Evolutionary conservation across 371 early-diverging fungal genomes (phyloP).

Genomic region (Haplosporangium sp.): DNA sequence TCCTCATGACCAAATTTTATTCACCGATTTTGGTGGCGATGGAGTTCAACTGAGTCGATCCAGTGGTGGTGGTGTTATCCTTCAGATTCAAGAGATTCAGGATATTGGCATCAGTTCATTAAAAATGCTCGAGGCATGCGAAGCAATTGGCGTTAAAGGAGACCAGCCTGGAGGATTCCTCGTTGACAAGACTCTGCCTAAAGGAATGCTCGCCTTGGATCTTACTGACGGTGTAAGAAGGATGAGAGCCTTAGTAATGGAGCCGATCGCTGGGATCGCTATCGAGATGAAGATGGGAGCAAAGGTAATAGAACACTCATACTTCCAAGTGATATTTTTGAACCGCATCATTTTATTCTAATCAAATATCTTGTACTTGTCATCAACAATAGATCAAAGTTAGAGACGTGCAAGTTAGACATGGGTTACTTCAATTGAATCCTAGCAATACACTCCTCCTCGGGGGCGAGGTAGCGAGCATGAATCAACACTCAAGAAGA

Average conservation of each 20-base stretch:
- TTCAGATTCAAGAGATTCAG: conserved; percentile 43
- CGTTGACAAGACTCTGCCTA: conserved; percentile 28
- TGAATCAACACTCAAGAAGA: conserved; percentile 47
- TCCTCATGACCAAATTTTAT: conserved; percentile 40
- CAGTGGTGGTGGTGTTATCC: conserved; percentile 32
- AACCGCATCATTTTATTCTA: too few species aligned
- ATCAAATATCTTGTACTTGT: too few species aligned
- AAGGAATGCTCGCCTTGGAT: conserved; percentile 24
- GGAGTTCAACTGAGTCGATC: not conserved
- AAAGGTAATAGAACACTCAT: conserved; percentile 25
- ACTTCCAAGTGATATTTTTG: too few species aligned
- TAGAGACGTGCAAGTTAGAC: conserved; percentile 33
- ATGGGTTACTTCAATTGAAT: conserved; percentile 40
- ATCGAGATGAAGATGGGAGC: conserved; percentile 55
- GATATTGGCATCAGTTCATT: conserved; percentile 44
- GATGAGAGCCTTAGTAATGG: conserved; percentile 33
- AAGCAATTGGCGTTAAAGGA: conserved; percentile 30
- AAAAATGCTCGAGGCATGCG: conserved; percentile 43
- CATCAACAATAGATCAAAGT: conserved; percentile 30
- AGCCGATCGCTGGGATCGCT: conserved; percentile 34
- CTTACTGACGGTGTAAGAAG: conserved; percentile 45
- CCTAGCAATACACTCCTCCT: conserved; percentile 25
- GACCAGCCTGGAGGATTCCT: conserved; percentile 39
- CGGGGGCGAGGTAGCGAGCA: conserved; percentile 47
- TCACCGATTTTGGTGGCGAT: conserved; percentile 3